These are phyloP conservation scores for Fusarium palustre DNA, from an alignment of 2,329 filamentous ascomycete species.

Conservation along the genomic window DNA sequence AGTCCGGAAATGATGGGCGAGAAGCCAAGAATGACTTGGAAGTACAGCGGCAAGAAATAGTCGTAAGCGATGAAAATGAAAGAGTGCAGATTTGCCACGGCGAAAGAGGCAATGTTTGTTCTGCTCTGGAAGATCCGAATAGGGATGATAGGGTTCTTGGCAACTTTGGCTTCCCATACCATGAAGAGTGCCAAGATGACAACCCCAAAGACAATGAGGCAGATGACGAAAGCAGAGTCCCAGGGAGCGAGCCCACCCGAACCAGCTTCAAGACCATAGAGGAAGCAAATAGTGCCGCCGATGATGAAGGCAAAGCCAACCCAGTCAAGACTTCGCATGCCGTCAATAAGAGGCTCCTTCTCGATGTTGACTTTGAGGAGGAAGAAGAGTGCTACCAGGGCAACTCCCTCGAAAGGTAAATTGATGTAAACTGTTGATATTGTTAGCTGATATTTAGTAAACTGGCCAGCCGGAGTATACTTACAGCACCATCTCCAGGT, in stretches of 20 bases:
- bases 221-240: conserved; percentile 79
- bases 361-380: conserved; percentile 77
- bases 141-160: conserved; percentile 83
- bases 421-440: conserved; percentile 67
- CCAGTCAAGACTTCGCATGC: conserved; percentile 73
- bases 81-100: conserved; percentile 77
- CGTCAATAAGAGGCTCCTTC: conserved; percentile 69
- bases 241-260: conserved; percentile 77
- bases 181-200: conserved; percentile 73
- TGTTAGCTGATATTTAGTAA: neutral
- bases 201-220: conserved; percentile 79
- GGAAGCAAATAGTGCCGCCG: conserved; percentile 85
- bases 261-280: conserved; percentile 87
- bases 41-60: conserved; percentile 88
- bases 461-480: neutral
- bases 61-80: conserved; percentile 80
- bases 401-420: conserved; percentile 59
- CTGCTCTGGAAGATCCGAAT: conserved; percentile 73
- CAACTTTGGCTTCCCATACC: conserved; percentile 76
- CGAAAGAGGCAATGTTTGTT: conserved; percentile 74
- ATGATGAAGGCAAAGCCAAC: conserved; percentile 69
- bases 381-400: conserved; percentile 64
- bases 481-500: conserved; percentile 73
- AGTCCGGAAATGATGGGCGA: conserved; percentile 78
- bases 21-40: conserved; percentile 77